These are phyloP conservation scores for Aspergillus candidus DNA, from an alignment of 2,329 filamentous ascomycete species.

Conservation along the genomic window DNA sequence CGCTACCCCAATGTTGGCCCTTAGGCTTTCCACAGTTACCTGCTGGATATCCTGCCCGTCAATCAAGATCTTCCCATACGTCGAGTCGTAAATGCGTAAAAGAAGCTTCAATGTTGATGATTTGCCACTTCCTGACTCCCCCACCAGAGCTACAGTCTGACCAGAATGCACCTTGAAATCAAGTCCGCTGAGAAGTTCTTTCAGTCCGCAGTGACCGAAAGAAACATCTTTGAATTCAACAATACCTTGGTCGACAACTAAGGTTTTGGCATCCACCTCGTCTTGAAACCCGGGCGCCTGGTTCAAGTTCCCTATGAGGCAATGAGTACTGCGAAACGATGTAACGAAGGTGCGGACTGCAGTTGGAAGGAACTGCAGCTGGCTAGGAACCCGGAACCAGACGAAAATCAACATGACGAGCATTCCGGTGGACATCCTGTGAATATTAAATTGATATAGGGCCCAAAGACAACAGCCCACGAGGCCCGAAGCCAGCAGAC, in stretches of 20 bases:
- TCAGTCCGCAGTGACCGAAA: constrained; percentile 49
- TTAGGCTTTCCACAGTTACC: constrained; percentile 53
- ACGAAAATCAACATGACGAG: constrained; percentile 62
- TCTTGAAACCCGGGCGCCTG: constrained; percentile 43
- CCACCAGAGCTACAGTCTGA: constrained; percentile 50
- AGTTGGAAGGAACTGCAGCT: constrained; percentile 47
- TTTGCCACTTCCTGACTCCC: constrained; percentile 55
- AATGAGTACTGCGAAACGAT: constrained; percentile 59
- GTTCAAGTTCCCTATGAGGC: constrained; percentile 43
- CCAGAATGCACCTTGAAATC: constrained; percentile 45
- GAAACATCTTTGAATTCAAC: constrained; percentile 47
- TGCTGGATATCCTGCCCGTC: constrained; percentile 54
- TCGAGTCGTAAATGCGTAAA: constrained; percentile 51
- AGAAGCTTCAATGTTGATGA: constrained; percentile 52
- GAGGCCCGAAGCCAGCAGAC: constrained; percentile 45
- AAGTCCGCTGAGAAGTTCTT: constrained; percentile 44
- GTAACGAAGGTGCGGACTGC: constrained; percentile 45
- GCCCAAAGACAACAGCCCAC: constrained; percentile 48
- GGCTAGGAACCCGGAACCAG: constrained; percentile 43
- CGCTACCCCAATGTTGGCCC: constrained; percentile 56
- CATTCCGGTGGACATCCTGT: constrained; percentile 49
- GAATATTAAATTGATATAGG: constrained; percentile 47
- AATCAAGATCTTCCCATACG: constrained; percentile 44
- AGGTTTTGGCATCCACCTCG: not conserved
- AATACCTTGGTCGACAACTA: constrained; percentile 25